phyloP scores from a whole-genome alignment of 2,329 filamentous ascomycete genomes.

The Mycosphaerella sp. region DNA sequence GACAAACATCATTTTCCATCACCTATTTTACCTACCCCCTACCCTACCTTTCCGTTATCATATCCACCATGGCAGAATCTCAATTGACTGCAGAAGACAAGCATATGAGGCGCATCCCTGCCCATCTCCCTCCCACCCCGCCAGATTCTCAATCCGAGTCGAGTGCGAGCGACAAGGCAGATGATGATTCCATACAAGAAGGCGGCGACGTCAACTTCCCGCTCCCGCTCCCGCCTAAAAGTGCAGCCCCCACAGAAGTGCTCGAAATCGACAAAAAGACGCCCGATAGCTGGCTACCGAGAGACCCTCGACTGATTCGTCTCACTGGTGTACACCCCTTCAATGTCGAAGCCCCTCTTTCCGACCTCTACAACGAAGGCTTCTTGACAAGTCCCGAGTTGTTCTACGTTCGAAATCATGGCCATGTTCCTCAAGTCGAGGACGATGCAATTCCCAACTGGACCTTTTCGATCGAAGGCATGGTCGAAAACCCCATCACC shows the following conservation, averaged over 20 bases:
- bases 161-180: conserved; percentile 28
- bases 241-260: conserved; percentile 52
- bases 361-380: conserved; percentile 68
- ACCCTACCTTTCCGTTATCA: too few species aligned
- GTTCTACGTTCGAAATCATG: conserved; percentile 90
- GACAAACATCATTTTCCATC: background rate
- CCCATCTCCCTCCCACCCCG: conserved; percentile 33
- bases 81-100: conserved; percentile 13
- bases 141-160: conserved; percentile 33
- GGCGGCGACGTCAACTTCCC: conserved; percentile 50
- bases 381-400: conserved; percentile 83
- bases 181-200: conserved; percentile 49
- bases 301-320: conserved; percentile 75
- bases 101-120: conserved; percentile 21
- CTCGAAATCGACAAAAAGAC: conserved; percentile 73
- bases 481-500: conserved; percentile 69
- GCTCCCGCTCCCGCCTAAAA: conserved; percentile 63
- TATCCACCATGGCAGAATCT: conserved; percentile 10
- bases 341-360: conserved; percentile 80
- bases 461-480: conserved; percentile 78
- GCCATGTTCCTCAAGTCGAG: conserved; percentile 66
- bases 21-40: background rate
- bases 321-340: conserved; percentile 86
- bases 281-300: conserved; percentile 71
- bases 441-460: conserved; percentile 69